Base-by-base conservation (phyloP, 164 flowering plant species). In the Vitis rotundifolia region DNA sequence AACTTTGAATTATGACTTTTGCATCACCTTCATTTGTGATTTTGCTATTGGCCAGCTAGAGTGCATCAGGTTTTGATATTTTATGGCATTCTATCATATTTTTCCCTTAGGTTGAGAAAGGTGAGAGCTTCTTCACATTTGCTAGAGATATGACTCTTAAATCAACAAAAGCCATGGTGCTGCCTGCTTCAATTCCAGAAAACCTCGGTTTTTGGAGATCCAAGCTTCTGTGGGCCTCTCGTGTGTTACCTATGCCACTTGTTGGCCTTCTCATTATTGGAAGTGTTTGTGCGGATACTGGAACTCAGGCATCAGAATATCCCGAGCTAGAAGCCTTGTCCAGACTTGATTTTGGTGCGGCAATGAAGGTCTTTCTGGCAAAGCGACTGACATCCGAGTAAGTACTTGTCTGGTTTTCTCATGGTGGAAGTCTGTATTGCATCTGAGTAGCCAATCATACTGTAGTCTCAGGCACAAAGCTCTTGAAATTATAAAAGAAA, bases 231-330 rank as follows among this genome's bases (percentile, higher is more conserved):
- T 89, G 94, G 96, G 98, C 93, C 64, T 89, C 99, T 28, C 92
- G 98, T 52, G 87, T 88, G 31, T 81, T 95, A 28, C 99, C 99
- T 12, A 95, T 95, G 98, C 98, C 99, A 69, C 97, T 95, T 71
- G 86, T 95, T n/a, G 97, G 99, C 29, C 89, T 95, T 77, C 76
- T 92, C 57, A 81, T 95, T 14, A 95, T 95, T 62, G 89, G 88
- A 68, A 62, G 89, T 64, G 81, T 95, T 54, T 92, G 99, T 75
- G 75, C 88, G 26, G 90, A 90, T 70, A 73, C 55, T 49, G 92
- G 81, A 68, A 81, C 64, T 73, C 83, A 80, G 71, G 73, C 78
- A 62, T 70, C 87, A 16, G 92, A 91, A 31, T 85, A 84, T 80
- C 92, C 97, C 47, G 97, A 92, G 75, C 59, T 91, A 8, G 91